Conservation (phyloP, 139 green algal species). For the Eudorina sp. region DNA sequence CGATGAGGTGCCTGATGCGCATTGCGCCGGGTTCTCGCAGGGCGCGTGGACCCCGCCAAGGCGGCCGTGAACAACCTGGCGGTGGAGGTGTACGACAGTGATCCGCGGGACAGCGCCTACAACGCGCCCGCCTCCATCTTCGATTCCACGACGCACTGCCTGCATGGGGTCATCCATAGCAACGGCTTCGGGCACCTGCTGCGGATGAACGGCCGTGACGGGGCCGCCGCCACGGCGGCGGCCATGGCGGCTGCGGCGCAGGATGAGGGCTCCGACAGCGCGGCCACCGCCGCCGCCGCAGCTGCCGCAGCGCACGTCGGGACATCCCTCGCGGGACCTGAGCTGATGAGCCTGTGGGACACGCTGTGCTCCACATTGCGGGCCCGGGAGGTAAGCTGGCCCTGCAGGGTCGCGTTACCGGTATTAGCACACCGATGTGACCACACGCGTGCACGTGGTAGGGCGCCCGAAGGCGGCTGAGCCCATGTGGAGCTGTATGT, state of each 20-base stretch:
- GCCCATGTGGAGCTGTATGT: no score
- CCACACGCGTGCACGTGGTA: no score
- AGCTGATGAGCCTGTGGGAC: conserved; percentile 97
- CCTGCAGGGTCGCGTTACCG: no score
- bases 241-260: conserved; percentile 15
- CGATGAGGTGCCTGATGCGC: no score
- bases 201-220: conserved; percentile 73
- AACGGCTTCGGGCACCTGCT: conserved; percentile 97
- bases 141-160: conserved; percentile 83
- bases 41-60: neutral
- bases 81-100: conserved; percentile 33
- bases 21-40: no score
- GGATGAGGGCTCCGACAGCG: conserved; percentile 45
- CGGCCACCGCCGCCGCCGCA: neutral
- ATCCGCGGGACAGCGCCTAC: conserved; percentile 53
- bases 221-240: conserved; percentile 58
- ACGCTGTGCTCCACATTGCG: conserved; percentile 85
- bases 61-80: conserved; percentile 19
- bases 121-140: conserved; percentile 74
- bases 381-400: conserved; percentile 64
- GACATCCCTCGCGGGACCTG: conserved; percentile 63
- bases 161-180: conserved; percentile 93
- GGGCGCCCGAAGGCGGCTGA: no score
- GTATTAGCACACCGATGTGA: no score
- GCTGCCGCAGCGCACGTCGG: neutral